Evolutionary conservation across 163 green algal species (phyloP).

Genomic region (Chloroidium sp.): DNA sequence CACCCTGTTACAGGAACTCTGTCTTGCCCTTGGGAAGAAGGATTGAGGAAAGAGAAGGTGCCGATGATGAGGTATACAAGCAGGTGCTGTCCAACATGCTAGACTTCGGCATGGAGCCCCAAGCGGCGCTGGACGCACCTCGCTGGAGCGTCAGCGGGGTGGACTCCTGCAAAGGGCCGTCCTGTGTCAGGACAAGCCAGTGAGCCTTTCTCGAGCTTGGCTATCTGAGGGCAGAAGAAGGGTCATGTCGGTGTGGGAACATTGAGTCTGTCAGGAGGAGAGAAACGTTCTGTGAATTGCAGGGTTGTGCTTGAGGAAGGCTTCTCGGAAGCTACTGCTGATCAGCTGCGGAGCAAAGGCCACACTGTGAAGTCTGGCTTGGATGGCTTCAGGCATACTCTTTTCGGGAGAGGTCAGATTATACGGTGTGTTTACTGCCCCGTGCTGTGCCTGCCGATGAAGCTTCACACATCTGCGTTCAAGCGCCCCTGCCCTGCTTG

Average conservation of each 20-base stretch:
- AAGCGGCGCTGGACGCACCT: slow-evolving; percentile 56
- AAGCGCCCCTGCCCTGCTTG: no score
- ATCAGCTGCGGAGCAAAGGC: slow-evolving; percentile 30
- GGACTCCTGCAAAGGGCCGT: slow-evolving; percentile 32
- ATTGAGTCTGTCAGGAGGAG: neutral
- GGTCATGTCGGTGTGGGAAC: neutral
- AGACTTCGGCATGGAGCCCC: slow-evolving; percentile 58
- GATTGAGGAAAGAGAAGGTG: neutral
- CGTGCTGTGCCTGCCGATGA: no score
- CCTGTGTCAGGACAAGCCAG: slow-evolving; percentile 27
- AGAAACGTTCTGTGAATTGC: slow-evolving; percentile 5
- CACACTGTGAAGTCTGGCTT: slow-evolving; percentile 20
- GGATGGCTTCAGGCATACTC: slow-evolving; percentile 9
- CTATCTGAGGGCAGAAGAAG: neutral
- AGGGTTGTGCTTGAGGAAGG: slow-evolving; percentile 39
- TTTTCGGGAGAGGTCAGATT: slow-evolving; percentile 58
- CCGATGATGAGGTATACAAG: neutral
- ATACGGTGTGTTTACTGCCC: slow-evolving; percentile 24
- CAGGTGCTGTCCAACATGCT: slow-evolving; percentile 59
- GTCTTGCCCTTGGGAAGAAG: neutral
- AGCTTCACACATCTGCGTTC: no score
- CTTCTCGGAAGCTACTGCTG: slow-evolving; percentile 14
- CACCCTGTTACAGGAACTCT: neutral
- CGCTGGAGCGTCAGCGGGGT: slow-evolving; percentile 49
- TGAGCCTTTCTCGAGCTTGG: neutral